Evolutionary conservation across 129 eudicot species (phyloP).

Genomic region (Centrapalus pauciflorus): DNA sequence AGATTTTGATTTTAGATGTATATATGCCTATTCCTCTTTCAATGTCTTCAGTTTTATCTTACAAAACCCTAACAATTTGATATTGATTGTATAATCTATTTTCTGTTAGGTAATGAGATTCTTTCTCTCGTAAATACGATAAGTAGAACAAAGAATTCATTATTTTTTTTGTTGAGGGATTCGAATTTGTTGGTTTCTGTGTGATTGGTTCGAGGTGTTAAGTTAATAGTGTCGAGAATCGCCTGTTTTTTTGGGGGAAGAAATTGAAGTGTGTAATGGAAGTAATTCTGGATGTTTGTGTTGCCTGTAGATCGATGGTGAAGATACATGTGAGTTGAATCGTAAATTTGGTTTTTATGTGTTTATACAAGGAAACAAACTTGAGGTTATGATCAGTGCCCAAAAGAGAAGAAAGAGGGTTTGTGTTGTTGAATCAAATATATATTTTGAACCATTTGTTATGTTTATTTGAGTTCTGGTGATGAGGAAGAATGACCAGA

Average conservation of each 20-base stretch:
- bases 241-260: not conserved
- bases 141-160: slow-evolving; percentile 18
- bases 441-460: not conserved
- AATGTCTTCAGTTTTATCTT: slow-evolving; percentile 9
- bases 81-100: not conserved
- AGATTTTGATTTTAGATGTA: slow-evolving; percentile 23
- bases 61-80: slow-evolving; percentile 29
- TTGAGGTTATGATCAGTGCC: slow-evolving; percentile 45
- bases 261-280: not conserved
- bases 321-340: slow-evolving; percentile 21
- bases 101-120: slow-evolving; percentile 19
- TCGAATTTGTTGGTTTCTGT: slow-evolving; percentile 19
- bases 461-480: slow-evolving; percentile 16
- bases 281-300: not conserved
- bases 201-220: slow-evolving; percentile 13
- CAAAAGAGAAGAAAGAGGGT: slow-evolving; percentile 16
- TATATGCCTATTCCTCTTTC: slow-evolving; percentile 7
- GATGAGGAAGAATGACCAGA: slow-evolving; percentile 81
- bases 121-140: slow-evolving; percentile 28
- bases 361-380: not conserved
- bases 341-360: not conserved
- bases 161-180: slow-evolving; percentile 12
- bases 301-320: not conserved
- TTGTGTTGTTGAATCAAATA: slow-evolving; percentile 4
- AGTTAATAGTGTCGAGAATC: not conserved